Percentiles rank a stretch among this genome's conserved stretches.
These are phyloP conservation scores for Sugiyamaella grinbergsii DNA, from an alignment of 1,139 yeast genomes.

Conservation along the genomic window DNA sequence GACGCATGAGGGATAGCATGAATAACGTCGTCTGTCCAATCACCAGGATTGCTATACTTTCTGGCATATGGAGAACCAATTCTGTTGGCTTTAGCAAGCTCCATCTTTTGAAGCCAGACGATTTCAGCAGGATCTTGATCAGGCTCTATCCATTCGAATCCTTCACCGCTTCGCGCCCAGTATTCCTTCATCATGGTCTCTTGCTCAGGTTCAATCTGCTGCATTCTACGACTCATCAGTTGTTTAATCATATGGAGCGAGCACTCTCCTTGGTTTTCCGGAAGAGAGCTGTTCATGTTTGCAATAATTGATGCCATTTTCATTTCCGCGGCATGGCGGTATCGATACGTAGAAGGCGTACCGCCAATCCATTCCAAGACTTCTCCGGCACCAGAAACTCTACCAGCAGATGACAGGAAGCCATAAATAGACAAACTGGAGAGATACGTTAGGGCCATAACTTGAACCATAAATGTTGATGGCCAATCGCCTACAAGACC, in stretches of 20 bases:
- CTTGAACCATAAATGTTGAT: conserved; percentile 48
- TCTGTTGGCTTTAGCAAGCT: conserved; percentile 29
- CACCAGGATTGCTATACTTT: conserved; percentile 25
- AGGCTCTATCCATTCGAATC: conserved; percentile 79
- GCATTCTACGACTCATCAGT: conserved; percentile 35
- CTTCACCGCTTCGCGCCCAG: conserved; percentile 79
- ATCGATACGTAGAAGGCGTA: conserved; percentile 66
- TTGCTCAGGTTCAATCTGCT: conserved; percentile 71
- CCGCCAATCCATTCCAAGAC: conserved; percentile 65
- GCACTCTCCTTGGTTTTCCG: conserved; percentile 46
- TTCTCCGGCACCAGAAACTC: conserved; percentile 62
- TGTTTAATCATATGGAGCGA: conserved; percentile 40
- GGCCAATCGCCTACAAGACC: conserved; percentile 48
- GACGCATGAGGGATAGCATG: conserved; percentile 39
- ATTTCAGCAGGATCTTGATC: conserved; percentile 77
- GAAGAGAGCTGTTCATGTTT: conserved; percentile 56
- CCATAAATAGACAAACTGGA: conserved; percentile 58
- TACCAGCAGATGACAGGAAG: conserved; percentile 57
- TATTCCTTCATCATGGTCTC: conserved; percentile 76
- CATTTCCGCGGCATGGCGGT: conserved; percentile 67
- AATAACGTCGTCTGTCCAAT: conserved; percentile 35
- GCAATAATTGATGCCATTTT: conserved; percentile 65
- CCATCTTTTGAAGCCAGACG: conserved; percentile 51
- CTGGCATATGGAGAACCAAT: conserved; percentile 34
- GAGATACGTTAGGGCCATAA: conserved; percentile 65